Base-by-base conservation (phyloP, 768 basidiomycete species). In the Arthromyces matolae region DNA sequence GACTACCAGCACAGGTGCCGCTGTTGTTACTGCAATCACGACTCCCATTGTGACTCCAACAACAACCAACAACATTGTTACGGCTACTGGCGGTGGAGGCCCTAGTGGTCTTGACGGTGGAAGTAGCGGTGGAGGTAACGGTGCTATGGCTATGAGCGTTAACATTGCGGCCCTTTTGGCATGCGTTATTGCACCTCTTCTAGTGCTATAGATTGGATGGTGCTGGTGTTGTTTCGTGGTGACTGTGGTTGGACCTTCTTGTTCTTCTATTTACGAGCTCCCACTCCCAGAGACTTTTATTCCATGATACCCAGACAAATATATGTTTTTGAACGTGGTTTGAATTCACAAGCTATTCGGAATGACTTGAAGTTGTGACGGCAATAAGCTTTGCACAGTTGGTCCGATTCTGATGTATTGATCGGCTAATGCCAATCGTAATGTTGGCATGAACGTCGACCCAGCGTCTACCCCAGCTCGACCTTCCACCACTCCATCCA, bases 371-470 rank as follows among this genome's bases (percentile, higher is more conserved):
- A n/a, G n/a, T n/a, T n/a, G n/a, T n/a, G n/a, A n/a, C n/a, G n/a
- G n/a, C n/a, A n/a, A n/a, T n/a, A n/a, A n/a, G n/a, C n/a, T n/a
- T n/a, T n/a, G n/a, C n/a, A n/a, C n/a, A n/a, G n/a, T n/a, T n/a
- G n/a, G n/a, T n/a, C 4, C 31, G 6, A 14, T 18, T 8, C 14
- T 40, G 19, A 40, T 39, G 23, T 45, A 16, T 31, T 49, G 48
- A 49, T 49, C 48, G 41, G 48, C 27, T 49, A 18, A 40, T 49
- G 31, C n/a, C n/a, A n/a, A 42, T 47, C 22, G 31, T 19, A 28
- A 41, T 47, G 41, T 23, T 42, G 40, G 28, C 39, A 40, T 41
- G 37, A 28, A 23, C 19, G 32, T 4, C 18, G 32, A 33, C 32
- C 13, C 32, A 18, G 32, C 13, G 32, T 33, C 13, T 33, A 33